Conservation (phyloP, 768 basidiomycete genomes). For the Suillus paluster region DNA sequence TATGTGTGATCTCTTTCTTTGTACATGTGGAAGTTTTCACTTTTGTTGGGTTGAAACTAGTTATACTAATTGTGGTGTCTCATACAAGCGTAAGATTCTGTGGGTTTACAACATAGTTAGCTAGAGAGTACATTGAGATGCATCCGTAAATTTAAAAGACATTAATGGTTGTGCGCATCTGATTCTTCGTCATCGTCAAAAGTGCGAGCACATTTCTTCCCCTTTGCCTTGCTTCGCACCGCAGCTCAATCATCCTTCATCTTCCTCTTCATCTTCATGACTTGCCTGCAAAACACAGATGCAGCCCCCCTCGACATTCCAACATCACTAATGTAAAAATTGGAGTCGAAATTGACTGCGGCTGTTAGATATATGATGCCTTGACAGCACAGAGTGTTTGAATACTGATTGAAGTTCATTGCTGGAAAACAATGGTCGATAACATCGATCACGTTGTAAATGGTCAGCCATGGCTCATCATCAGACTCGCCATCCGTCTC, state of each 20-base stretch:
- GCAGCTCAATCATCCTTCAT: neutral
- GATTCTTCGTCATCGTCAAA: neutral
- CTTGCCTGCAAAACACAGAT: neutral
- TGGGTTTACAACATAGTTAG: neutral
- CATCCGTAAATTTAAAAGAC: neutral
- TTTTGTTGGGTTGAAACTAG: too few species aligned
- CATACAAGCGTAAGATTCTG: neutral
- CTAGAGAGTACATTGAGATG: neutral
- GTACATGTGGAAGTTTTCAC: too few species aligned
- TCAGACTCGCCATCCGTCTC: neutral
- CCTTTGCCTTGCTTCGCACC: neutral
- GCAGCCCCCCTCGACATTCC: slow-evolving; percentile 3
- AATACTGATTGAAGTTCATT: neutral
- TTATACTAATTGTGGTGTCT: too few species aligned
- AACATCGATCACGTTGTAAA: neutral
- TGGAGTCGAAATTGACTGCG: neutral
- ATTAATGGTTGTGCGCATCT: neutral
- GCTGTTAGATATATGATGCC: neutral
- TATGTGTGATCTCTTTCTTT: slow-evolving; percentile 13
- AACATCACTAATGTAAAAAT: slow-evolving; percentile 28
- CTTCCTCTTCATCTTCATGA: neutral
- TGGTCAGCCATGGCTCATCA: neutral
- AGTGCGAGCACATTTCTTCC: neutral
- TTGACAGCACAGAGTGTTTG: neutral
- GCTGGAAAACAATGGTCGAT: neutral